A percentile compares a stretch with the other conserved stretches of the same genome.
Conservation (phyloP, 176 grass and related monocot genomes). For the Rhipidocladum racemiflorum region DNA sequence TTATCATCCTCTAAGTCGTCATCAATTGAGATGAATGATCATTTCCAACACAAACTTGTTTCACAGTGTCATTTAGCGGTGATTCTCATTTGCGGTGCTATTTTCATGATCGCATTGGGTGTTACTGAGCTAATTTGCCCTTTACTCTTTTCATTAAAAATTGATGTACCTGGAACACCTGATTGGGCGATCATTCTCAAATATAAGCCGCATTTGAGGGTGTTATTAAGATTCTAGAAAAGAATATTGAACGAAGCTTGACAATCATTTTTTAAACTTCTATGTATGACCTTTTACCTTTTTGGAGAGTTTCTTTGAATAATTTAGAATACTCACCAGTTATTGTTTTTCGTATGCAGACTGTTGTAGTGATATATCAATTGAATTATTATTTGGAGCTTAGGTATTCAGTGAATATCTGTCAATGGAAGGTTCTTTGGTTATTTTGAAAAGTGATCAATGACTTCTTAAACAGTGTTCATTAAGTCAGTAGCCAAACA, state of each 20-base stretch:
- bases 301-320: not conserved
- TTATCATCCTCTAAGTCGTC: not conserved
- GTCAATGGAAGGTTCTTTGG: not conserved
- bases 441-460: not conserved
- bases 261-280: not conserved
- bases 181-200: not conserved
- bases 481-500: constrained; percentile 23
- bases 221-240: not conserved
- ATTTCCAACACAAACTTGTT: not conserved
- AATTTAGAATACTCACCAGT: not conserved
- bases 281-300: not conserved
- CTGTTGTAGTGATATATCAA: not conserved
- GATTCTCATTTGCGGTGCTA: not conserved
- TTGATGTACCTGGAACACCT: not conserved
- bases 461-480: not conserved
- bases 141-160: not conserved
- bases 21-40: not conserved
- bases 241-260: not conserved
- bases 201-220: not conserved
- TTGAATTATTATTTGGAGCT: constrained; percentile 8
- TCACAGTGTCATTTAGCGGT: not conserved
- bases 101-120: not conserved
- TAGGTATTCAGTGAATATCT: not conserved
- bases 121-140: not conserved
- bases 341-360: constrained; percentile 4